A percentile compares a stretch with the other conserved stretches of the same genome.
Evolutionary conservation across 345 rosid species (phyloP).

Genomic region (Aegle marmelos): DNA sequence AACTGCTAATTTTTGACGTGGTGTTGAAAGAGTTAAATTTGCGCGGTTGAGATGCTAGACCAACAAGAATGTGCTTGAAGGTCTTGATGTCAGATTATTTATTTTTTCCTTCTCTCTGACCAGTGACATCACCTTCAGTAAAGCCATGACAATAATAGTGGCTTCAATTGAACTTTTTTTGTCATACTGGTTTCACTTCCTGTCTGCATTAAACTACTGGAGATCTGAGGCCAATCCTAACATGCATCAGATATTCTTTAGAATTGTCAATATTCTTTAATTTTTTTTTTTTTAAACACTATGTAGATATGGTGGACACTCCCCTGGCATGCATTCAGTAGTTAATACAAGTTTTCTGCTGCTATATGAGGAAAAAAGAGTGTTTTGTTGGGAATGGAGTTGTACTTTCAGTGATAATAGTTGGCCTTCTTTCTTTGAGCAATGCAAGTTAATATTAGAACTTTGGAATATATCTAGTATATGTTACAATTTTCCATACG

Average conservation of each 20-base stretch:
- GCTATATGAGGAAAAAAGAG: not conserved
- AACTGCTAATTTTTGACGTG: no score
- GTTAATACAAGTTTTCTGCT: not conserved
- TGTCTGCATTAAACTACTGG: not conserved
- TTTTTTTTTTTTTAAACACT: not conserved
- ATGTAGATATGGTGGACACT: not conserved
- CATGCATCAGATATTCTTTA: not conserved
- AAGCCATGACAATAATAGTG: not conserved
- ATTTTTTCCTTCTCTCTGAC: not conserved
- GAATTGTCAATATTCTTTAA: not conserved
- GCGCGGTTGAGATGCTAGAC: not conserved
- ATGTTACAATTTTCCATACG: not conserved
- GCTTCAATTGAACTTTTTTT: not conserved
- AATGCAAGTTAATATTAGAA: not conserved
- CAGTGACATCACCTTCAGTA: not conserved
- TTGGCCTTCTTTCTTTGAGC: conserved; percentile 13
- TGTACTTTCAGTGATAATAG: not conserved
- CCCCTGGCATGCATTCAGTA: not conserved
- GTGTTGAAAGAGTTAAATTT: not conserved
- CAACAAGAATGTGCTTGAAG: not conserved
- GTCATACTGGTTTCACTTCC: not conserved
- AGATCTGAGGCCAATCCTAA: not conserved
- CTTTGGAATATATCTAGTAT: not conserved
- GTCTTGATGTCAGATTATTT: not conserved
- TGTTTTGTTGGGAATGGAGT: not conserved